These are phyloP conservation scores for Populus tomentosa DNA, from an alignment of 441 rosid genomes.

Conservation along the genomic window DNA sequence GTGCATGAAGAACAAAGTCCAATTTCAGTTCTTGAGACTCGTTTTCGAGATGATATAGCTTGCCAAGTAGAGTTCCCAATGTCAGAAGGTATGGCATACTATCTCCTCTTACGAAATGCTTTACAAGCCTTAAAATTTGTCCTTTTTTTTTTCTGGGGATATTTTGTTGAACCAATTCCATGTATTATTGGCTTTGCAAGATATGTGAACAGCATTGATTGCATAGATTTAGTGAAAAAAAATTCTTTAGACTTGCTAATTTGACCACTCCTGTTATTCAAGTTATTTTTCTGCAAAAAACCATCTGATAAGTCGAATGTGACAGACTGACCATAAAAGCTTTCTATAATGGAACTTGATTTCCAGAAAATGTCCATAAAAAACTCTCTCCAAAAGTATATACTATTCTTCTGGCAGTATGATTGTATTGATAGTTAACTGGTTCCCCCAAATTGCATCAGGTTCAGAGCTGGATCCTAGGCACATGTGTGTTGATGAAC, in stretches of 20 bases:
- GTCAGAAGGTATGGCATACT: slow-evolving; percentile 32
- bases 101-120: neutral
- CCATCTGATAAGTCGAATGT: neutral
- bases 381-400: neutral
- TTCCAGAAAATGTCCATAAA: neutral
- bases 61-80: slow-evolving; percentile 14
- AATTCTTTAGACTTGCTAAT: neutral
- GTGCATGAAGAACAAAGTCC: slow-evolving; percentile 20
- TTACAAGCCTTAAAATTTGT: neutral
- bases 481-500: neutral
- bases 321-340: neutral
- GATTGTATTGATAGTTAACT: neutral
- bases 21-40: slow-evolving; percentile 19
- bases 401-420: neutral
- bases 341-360: neutral
- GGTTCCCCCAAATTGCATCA: slow-evolving; percentile 16
- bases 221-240: neutral
- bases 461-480: slow-evolving; percentile 25
- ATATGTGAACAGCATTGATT: neutral
- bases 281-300: neutral
- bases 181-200: neutral
- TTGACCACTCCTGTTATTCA: neutral
- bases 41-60: slow-evolving; percentile 14
- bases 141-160: neutral
- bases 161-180: neutral